Conservation (phyloP, 2,329 filamentous ascomycete species). For the Mycosphaerella sp. region DNA sequence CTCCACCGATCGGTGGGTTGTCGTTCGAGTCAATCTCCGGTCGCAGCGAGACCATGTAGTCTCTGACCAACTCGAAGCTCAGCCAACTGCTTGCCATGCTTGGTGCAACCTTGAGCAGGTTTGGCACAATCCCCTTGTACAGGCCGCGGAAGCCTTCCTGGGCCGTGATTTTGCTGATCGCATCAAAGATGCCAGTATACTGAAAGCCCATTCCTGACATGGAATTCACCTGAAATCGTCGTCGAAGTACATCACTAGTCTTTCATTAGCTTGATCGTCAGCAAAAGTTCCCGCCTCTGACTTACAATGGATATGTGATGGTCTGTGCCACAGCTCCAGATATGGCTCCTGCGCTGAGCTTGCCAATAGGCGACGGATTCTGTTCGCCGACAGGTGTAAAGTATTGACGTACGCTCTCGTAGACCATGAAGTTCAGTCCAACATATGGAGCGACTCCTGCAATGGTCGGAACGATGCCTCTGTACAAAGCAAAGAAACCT, state of each 20-base stretch:
- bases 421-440: constrained; percentile 97
- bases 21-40: constrained; percentile 16
- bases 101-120: constrained; percentile 91
- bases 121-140: constrained; percentile 94
- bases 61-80: constrained; percentile 88
- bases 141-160: constrained; percentile 80
- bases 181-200: constrained; percentile 82
- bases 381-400: constrained; percentile 83
- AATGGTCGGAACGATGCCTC: constrained; percentile 88
- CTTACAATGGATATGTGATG: constrained; percentile 96
- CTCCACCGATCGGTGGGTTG: constrained; percentile 13
- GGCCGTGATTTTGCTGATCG: constrained; percentile 70
- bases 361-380: constrained; percentile 71
- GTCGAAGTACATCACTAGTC: constrained; percentile 75
- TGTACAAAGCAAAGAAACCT: constrained; percentile 77
- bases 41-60: constrained; percentile 59
- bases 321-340: constrained; percentile 97
- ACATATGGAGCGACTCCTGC: constrained; percentile 96
- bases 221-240: constrained; percentile 96
- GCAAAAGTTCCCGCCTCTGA: constrained; percentile 17
- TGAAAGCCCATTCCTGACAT: constrained; percentile 98
- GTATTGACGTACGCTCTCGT: constrained; percentile 77
- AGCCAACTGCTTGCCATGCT: constrained; percentile 99
- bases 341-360: constrained; percentile 81
- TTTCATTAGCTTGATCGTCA: not conserved